Percentiles rank a stretch among this genome's conserved stretches.
Evolutionary conservation across 1,139 yeast species (phyloP).

Genomic region (Geotrichum macrosporum): DNA sequence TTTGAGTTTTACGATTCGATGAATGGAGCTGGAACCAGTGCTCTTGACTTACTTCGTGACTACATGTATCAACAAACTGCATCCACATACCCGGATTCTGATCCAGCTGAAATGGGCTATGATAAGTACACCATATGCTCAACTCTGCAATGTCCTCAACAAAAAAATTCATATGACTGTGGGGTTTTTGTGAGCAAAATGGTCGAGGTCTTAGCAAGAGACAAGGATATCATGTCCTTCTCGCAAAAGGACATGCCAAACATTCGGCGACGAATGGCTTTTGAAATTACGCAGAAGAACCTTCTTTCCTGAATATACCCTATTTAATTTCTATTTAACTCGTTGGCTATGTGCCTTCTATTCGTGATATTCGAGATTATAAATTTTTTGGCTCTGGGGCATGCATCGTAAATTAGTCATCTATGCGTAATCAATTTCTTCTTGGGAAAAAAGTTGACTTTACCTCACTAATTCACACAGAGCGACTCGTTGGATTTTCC

Average conservation of each 20-base stretch:
- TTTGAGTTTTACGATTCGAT: constrained; percentile 79
- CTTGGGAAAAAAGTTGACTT: constrained; percentile 2
- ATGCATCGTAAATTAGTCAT: too few species aligned
- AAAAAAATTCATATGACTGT: constrained; percentile 87
- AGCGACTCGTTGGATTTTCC: background rate
- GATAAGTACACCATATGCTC: constrained; percentile 28
- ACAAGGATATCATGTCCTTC: constrained; percentile 47
- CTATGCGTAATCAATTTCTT: background rate
- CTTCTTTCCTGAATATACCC: constrained; percentile 12
- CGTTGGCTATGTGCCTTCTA: too few species aligned
- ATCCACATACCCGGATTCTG: constrained; percentile 37
- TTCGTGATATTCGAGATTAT: too few species aligned
- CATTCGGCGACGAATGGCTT: constrained; percentile 70
- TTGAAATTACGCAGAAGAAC: constrained; percentile 37
- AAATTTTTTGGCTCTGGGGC: too few species aligned
- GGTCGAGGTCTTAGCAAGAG: constrained; percentile 55
- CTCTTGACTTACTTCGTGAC: constrained; percentile 51
- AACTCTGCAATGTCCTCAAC: constrained; percentile 68
- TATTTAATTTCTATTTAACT: background rate
- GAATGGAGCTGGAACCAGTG: constrained; percentile 50
- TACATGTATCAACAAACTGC: constrained; percentile 41
- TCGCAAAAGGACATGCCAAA: constrained; percentile 65
- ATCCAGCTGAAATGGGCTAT: constrained; percentile 36
- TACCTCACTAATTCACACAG: constrained; percentile 1
- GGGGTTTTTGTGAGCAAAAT: constrained; percentile 90